These are phyloP conservation scores for Beta vulgaris DNA, from an alignment of 148 eudicot species.

Conservation along the genomic window DNA sequence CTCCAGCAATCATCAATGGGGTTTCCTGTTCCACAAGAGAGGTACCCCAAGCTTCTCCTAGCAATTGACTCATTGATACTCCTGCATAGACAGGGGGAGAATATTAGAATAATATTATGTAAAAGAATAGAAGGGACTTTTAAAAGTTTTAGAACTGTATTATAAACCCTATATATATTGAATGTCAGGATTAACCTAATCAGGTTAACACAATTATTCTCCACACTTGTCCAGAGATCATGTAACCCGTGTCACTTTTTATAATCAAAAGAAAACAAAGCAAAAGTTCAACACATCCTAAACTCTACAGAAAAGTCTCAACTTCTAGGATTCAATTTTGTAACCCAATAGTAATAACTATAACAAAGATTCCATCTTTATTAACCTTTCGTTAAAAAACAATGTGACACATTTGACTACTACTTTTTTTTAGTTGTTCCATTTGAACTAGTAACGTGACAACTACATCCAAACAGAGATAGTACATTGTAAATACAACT, in stretches of 20 bases:
- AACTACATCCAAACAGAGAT: neutral
- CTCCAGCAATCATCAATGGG: slow-evolving; percentile 91
- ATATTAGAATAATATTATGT: too few species aligned
- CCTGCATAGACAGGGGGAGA: slow-evolving; percentile 34
- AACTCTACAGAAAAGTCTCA: neutral
- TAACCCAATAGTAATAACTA: neutral
- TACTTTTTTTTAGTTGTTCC: neutral
- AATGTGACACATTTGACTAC: neutral
- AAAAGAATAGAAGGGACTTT: too few species aligned
- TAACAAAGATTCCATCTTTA: neutral
- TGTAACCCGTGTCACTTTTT: neutral
- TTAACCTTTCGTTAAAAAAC: too few species aligned
- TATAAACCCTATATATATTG: too few species aligned
- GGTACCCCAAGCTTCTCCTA: slow-evolving; percentile 56
- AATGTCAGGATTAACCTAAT: too few species aligned
- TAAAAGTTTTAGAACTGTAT: too few species aligned
- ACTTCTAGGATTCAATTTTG: neutral
- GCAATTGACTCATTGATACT: slow-evolving; percentile 50
- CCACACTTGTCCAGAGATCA: too few species aligned
- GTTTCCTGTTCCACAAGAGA: slow-evolving; percentile 67
- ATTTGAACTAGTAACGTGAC: neutral
- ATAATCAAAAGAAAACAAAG: neutral
- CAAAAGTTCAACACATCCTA: neutral
- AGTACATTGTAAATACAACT: neutral
- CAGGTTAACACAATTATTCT: too few species aligned